Evolutionary conservation across 306 rosid genomes (phyloP).

Genomic region (Vigna trinervia): DNA sequence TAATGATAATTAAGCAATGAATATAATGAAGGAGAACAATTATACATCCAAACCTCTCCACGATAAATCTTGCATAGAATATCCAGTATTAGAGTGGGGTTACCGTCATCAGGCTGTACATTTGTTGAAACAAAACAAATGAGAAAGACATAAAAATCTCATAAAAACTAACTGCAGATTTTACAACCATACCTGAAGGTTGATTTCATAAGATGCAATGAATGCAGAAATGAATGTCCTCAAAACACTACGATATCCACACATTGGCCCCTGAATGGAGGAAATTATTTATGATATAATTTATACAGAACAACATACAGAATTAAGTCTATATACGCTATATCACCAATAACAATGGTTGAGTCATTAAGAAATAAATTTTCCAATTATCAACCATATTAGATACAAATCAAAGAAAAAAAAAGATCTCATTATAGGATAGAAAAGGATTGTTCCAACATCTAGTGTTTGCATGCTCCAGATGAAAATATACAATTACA

Average conservation of each 20-base stretch:
- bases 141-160: constrained; percentile 40
- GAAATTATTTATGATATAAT: constrained; percentile 26
- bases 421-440: no score
- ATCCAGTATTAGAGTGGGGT: constrained; percentile 69
- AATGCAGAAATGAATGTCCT: constrained; percentile 89
- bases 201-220: constrained; percentile 93
- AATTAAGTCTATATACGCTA: not conserved
- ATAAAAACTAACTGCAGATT: constrained; percentile 38
- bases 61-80: constrained; percentile 86
- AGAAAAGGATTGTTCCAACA: no score
- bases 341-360: not conserved
- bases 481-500: no score
- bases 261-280: constrained; percentile 67
- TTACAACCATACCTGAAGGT: constrained; percentile 67
- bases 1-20: constrained; percentile 39
- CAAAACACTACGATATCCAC: constrained; percentile 87
- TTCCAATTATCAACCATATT: no score
- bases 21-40: constrained; percentile 47
- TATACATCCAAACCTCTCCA: constrained; percentile 91
- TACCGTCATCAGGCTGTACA: constrained; percentile 75
- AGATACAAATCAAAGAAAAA: no score
- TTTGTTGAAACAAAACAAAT: constrained; percentile 39
- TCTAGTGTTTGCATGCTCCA: no score
- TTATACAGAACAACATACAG: constrained; percentile 33
- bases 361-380: no score